Percentiles rank a stretch among this genome's conserved stretches.
These are phyloP conservation scores for Inosperma sp. DNA, from an alignment of 768 basidiomycete species.

Conservation along the genomic window DNA sequence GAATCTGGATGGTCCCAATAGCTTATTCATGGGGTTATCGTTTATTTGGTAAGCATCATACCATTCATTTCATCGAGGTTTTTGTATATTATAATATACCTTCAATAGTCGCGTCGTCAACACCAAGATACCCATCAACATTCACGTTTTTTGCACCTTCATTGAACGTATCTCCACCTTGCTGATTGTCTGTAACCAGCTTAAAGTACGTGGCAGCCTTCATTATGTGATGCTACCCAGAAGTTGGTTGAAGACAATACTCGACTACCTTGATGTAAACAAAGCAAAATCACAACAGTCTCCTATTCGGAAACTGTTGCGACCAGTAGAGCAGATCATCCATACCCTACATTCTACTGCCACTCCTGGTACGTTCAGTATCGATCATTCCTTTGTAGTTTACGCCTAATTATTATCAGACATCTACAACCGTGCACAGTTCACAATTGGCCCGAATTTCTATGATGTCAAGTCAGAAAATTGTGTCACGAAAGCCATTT, in stretches of 20 bases:
- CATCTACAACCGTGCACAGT: conserved; percentile 13
- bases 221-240: conserved; percentile 51
- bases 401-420: not conserved
- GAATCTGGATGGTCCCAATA: conserved; percentile 23
- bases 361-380: not conserved
- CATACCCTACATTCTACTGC: conserved; percentile 6
- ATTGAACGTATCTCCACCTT: conserved; percentile 46
- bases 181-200: conserved; percentile 33
- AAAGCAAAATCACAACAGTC: conserved; percentile 9
- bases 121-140: conserved; percentile 35
- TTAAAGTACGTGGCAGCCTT: conserved; percentile 21
- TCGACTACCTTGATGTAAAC: conserved; percentile 10
- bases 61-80: not conserved
- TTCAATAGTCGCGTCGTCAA: conserved; percentile 49
- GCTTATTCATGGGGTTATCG: conserved; percentile 33
- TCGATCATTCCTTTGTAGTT: not conserved
- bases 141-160: conserved; percentile 46
- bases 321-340: conserved; percentile 10
- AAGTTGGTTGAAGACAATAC: conserved; percentile 41
- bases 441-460: not conserved
- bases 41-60: conserved; percentile 38
- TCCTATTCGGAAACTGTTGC: conserved; percentile 8
- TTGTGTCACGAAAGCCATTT: conserved; percentile 5
- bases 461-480: not conserved
- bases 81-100: no score